phyloP scores from a whole-genome alignment of 768 basidiomycete species.

The Phlebiopsis gigantea region DNA sequence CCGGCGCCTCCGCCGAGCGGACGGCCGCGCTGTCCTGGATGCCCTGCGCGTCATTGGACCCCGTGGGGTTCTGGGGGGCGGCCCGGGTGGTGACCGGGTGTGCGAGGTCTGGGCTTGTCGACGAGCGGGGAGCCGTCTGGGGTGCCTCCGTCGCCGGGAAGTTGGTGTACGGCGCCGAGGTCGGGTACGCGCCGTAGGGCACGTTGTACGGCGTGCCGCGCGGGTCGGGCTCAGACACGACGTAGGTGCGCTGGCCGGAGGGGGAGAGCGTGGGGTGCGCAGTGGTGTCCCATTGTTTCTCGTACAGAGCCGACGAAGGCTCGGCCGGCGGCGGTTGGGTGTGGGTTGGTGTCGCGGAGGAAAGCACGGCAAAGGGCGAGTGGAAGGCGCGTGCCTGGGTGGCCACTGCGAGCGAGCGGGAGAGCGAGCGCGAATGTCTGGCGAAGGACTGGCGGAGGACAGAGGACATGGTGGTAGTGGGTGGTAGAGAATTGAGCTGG shows the following conservation, averaged over 20 bases:
- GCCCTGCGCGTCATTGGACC: constrained; percentile 24
- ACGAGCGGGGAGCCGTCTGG: constrained; percentile 29
- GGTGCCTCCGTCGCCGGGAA: constrained; percentile 37
- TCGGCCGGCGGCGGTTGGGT: constrained; percentile 1
- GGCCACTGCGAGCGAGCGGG: constrained; percentile 16
- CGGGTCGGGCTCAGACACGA: constrained; percentile 69
- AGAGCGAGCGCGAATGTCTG: constrained; percentile 27
- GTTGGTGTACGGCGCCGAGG: constrained; percentile 34
- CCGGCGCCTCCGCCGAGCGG: constrained; percentile 37
- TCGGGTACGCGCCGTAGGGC: constrained; percentile 57
- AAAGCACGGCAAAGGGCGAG: constrained; percentile 56
- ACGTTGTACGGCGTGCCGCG: constrained; percentile 58
- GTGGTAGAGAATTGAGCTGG: constrained; percentile 5
- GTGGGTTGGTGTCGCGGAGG: constrained; percentile 28
- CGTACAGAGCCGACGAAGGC: constrained; percentile 36
- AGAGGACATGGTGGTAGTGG: constrained; percentile 25
- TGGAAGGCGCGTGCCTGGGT: constrained; percentile 50
- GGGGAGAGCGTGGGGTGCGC: constrained; percentile 41
- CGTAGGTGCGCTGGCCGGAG: constrained; percentile 55
- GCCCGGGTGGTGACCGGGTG: constrained; percentile 40
- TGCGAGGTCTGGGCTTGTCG: constrained; percentile 38
- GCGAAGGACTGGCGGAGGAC: constrained; percentile 20
- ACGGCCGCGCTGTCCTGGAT: constrained; percentile 45
- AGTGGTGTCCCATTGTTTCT: constrained; percentile 54
- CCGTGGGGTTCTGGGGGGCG: constrained; percentile 32